These are phyloP conservation scores for Collybia sordida DNA, from an alignment of 768 basidiomycete species.

Conservation along the genomic window DNA sequence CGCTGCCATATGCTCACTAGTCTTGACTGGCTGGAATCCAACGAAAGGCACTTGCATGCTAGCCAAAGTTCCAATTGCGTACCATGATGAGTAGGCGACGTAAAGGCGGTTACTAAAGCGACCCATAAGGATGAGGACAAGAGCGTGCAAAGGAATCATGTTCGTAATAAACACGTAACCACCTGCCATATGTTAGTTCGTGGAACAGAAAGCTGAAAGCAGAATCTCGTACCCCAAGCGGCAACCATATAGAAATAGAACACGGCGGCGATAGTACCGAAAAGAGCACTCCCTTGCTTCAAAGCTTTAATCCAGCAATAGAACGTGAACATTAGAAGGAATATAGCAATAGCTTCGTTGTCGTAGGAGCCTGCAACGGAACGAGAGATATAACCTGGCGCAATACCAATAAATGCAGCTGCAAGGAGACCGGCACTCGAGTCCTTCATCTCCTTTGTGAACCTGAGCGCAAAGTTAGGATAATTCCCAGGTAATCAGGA, in stretches of 20 bases:
- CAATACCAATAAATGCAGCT: conserved; percentile 97
- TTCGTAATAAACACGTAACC: conserved; percentile 99
- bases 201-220: background rate
- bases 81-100: conserved; percentile 96
- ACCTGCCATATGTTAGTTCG: conserved; percentile 42
- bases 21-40: conserved; percentile 96
- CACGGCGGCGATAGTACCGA: conserved; percentile 84
- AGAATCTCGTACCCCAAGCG: conserved; percentile 79
- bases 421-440: conserved; percentile 95
- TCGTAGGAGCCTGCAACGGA: conserved; percentile 99
- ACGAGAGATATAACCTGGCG: conserved; percentile 97
- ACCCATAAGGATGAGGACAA: conserved; percentile 96
- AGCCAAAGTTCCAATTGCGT: conserved; percentile 93
- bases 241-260: conserved; percentile 99
- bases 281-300: conserved; percentile 91
- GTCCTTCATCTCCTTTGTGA: conserved; percentile 96
- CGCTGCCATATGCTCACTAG: conserved; percentile 98
- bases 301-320: conserved; percentile 96
- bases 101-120: conserved; percentile 91
- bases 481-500: background rate
- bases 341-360: conserved; percentile 99
- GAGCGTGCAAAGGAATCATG: conserved; percentile 97
- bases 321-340: conserved; percentile 99
- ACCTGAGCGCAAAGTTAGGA: conserved; percentile 46
- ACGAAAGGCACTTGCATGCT: conserved; percentile 99